These are phyloP conservation scores for Mycena pura DNA, from an alignment of 768 basidiomycete genomes.

Conservation along the genomic window DNA sequence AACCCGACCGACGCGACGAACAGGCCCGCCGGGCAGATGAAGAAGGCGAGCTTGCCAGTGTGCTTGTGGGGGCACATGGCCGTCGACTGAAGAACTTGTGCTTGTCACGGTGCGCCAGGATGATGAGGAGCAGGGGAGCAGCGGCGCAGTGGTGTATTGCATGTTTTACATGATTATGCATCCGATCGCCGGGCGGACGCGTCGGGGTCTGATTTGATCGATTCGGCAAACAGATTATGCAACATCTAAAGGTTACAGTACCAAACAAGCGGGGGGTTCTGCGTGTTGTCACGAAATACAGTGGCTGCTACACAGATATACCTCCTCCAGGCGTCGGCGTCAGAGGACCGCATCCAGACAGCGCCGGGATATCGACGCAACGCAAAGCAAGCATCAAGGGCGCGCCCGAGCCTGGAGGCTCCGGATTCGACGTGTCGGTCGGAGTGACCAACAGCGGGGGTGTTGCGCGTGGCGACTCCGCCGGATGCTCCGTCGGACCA, in stretches of 20 bases:
- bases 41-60: neutral
- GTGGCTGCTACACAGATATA: neutral
- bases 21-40: constrained; percentile 2
- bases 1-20: constrained; percentile 13
- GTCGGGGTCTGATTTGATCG: too few species aligned
- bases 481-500: constrained; percentile 26
- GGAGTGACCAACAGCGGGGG: constrained; percentile 48
- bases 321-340: constrained; percentile 33
- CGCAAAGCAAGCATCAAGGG: constrained; percentile 40
- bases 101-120: constrained; percentile 11
- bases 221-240: too few species aligned
- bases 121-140: neutral
- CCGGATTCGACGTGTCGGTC: constrained; percentile 60
- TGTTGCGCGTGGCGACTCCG: constrained; percentile 24
- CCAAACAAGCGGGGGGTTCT: too few species aligned
- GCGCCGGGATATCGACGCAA: constrained; percentile 34
- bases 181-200: too few species aligned
- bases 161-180: too few species aligned
- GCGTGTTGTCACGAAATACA: neutral
- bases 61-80: constrained; percentile 9
- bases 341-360: constrained; percentile 41
- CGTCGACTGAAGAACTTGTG: neutral
- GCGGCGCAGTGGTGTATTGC: too few species aligned
- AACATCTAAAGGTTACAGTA: too few species aligned
- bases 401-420: constrained; percentile 59